Base-by-base conservation (phyloP, 2,329 filamentous ascomycete genomes). In the Pseudogymnoascus sp. region DNA sequence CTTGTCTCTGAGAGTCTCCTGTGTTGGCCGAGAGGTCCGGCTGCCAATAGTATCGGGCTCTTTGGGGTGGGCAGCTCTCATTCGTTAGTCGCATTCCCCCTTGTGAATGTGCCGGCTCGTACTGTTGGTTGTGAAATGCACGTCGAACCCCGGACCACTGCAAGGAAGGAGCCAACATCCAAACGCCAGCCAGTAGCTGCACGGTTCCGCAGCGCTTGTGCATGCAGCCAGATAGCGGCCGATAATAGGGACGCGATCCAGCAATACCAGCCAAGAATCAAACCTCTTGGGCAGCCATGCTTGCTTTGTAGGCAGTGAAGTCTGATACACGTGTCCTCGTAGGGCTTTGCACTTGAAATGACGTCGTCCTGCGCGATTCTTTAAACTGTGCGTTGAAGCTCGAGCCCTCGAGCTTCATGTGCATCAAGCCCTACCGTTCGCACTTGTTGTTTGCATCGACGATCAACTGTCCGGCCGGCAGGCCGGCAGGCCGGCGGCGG, bases 41-140 rank as follows among this genome's bases (percentile, higher is more conserved):
- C 28, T 56, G 6, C 50, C 50, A 56, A 56, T 56, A 12, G 6
- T 56, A 26, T 56, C 16, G 28, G 50, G 28, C 28, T 35, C 28
- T 56, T 26, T 33, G 4, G 10, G 50, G 16, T 3, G 28, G n/a
- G 3, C 12, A 2, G 50, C 5, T 56, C 50, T 56, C n/a, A 56
- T 56, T 56, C 50, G 50, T 56, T 56, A 10, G 50, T 56, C n/a
- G 28, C 50, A 7, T 19, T 31, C 16, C 28, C 50, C n/a, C 50
- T 56, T 56, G 46, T 28, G 50, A 33, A 16, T 56, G 50, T 12
- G 28, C 50, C 28, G 28, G 28, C 50, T 56, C n/a, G n/a, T n/a
- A 35, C 50, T 56, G 50, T 56, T 56, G 50, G 50, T 56, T 56
- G 50, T 56, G 50, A 56, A 56, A 56, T 56, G 50, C 50, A 56